Evolutionary conservation across 139 green algal genomes (phyloP).

Genomic region (Auxenochlorella pyrenoidosa): DNA sequence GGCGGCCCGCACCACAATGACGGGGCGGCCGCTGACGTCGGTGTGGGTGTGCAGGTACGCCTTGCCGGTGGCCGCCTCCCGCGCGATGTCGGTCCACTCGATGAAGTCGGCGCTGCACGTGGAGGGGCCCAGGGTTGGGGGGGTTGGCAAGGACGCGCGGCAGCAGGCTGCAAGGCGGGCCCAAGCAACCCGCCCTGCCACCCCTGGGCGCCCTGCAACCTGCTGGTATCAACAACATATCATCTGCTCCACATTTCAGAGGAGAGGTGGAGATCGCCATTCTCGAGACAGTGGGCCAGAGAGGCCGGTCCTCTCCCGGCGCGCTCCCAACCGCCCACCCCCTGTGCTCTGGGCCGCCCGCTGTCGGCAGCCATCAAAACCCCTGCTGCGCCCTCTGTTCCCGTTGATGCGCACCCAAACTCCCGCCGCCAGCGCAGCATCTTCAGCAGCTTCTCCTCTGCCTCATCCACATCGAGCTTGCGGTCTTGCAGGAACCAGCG

Average conservation of each 20-base stretch:
- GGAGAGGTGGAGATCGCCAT: no score
- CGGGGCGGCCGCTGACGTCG: conserved; percentile 75
- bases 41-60: conserved; percentile 78
- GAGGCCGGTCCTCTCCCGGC: no score
- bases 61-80: conserved; percentile 85
- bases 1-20: conserved; percentile 80
- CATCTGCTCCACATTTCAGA: no score
- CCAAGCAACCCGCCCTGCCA: no score
- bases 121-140: neutral
- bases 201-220: no score
- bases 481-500: conserved; percentile 86
- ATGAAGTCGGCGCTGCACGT: conserved; percentile 9
- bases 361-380: neutral
- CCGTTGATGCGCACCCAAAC: conserved; percentile 58
- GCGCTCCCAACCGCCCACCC: neutral
- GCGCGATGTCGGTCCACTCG: conserved; percentile 1
- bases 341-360: neutral
- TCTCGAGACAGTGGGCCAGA: no score
- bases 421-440: conserved; percentile 73
- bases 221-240: no score
- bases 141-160: neutral
- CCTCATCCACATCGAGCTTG: conserved; percentile 81
- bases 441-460: conserved; percentile 78
- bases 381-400: neutral
- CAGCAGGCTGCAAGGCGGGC: neutral